These are phyloP conservation scores for Nitzschia sp. DNA, from an alignment of 108 stramenopile genomes.

Conservation along the genomic window DNA sequence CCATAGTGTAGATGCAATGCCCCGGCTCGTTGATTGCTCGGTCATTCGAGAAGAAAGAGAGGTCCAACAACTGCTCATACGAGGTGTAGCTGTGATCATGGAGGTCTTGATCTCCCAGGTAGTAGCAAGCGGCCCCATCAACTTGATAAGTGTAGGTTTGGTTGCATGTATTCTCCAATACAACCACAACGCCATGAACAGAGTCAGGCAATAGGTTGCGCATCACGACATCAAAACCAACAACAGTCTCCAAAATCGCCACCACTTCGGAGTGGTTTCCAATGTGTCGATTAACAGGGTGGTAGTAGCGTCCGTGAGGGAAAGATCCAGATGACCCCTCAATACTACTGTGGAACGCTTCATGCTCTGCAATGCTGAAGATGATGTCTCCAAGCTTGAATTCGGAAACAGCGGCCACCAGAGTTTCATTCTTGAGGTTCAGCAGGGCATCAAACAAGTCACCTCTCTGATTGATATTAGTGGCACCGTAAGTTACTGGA, in stretches of 20 bases:
- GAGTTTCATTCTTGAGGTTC: slow-evolving; percentile 1
- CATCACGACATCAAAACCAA: slow-evolving; percentile 10
- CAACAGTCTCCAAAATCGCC: slow-evolving; percentile 1
- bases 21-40: not conserved
- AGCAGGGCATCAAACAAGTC: not conserved
- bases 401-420: not conserved
- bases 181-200: slow-evolving; percentile 49
- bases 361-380: slow-evolving; percentile 2
- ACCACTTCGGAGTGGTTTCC: not conserved
- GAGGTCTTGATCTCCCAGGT: slow-evolving; percentile 46
- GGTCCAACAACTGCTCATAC: not conserved
- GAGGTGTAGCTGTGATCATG: slow-evolving; percentile 41
- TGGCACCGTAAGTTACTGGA: slow-evolving; percentile 7
- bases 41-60: not conserved
- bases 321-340: not conserved
- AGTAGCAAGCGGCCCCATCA: slow-evolving; percentile 26
- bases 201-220: slow-evolving; percentile 33
- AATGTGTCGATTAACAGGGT: slow-evolving; percentile 2
- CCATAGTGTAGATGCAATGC: slow-evolving; percentile 3
- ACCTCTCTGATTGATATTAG: slow-evolving; percentile 2
- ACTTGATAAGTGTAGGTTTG: slow-evolving; percentile 40
- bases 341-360: slow-evolving; percentile 1
- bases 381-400: slow-evolving; percentile 6
- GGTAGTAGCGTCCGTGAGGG: slow-evolving; percentile 4
- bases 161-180: slow-evolving; percentile 34